A percentile compares a stretch with the other conserved stretches of the same genome.
These are phyloP conservation scores for Parastagonospora avenae DNA, from an alignment of 2,329 filamentous ascomycete genomes.

Conservation along the genomic window DNA sequence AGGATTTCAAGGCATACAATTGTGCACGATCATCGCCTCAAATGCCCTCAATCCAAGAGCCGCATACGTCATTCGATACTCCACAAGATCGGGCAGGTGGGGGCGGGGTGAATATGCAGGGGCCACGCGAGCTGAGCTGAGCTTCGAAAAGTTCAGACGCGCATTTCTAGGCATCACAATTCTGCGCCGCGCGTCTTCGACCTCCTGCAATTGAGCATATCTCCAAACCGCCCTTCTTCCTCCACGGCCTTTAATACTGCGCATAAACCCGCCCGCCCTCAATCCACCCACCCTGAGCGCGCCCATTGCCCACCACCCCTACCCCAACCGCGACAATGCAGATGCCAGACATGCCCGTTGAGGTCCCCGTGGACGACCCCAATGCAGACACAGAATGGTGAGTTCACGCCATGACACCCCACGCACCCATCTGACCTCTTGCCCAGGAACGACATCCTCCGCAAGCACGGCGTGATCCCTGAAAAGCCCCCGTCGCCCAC, in stretches of 20 bases:
- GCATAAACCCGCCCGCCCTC: background rate
- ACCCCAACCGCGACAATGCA: slow-evolving; percentile 29
- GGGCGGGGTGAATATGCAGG: slow-evolving; percentile 30
- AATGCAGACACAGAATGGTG: slow-evolving; percentile 99
- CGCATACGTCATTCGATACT: slow-evolving; percentile 1
- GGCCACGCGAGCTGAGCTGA: slow-evolving; percentile 13
- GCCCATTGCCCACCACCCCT: background rate
- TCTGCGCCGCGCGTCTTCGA: slow-evolving; percentile 3
- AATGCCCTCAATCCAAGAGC: background rate
- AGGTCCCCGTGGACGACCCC: slow-evolving; percentile 90
- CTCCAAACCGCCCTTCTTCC: too few relatives aligned
- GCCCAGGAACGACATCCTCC: slow-evolving; percentile 92
- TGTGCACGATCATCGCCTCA: background rate
- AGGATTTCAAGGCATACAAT: too few relatives aligned
- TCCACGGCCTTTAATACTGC: background rate
- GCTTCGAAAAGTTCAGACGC: slow-evolving; percentile 16
- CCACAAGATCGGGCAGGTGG: slow-evolving; percentile 18
- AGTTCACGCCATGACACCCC: background rate
- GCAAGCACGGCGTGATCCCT: slow-evolving; percentile 96
- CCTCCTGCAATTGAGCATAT: background rate
- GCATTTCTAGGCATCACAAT: slow-evolving; percentile 16
- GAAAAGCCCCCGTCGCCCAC: slow-evolving; percentile 96
- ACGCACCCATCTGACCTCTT: background rate
- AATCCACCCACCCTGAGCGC: background rate
- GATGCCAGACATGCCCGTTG: slow-evolving; percentile 62